Evolutionary conservation across 352 stramenopile species (phyloP).

Genomic region (Phytophthora pseudosyringae): DNA sequence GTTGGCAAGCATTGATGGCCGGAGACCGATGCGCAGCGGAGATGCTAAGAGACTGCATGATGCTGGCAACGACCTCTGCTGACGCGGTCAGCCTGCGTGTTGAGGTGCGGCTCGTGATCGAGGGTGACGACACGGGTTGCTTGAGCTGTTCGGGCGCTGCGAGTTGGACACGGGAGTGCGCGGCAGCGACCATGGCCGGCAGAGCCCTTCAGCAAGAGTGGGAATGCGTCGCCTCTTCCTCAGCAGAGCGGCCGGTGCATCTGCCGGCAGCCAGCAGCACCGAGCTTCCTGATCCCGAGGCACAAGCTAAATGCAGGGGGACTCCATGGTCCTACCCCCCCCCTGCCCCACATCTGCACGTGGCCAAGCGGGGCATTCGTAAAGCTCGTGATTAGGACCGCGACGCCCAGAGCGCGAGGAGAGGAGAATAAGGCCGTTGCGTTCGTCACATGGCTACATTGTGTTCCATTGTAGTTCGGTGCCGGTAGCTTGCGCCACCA

Average conservation of each 20-base stretch:
- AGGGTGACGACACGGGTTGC: constrained; percentile 5
- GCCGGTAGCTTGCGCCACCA: no score
- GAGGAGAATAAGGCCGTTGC: background rate
- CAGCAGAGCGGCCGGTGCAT: background rate
- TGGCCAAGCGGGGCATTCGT: background rate
- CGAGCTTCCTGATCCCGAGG: constrained; percentile 8
- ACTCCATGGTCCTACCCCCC: constrained; percentile 24
- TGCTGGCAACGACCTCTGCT: constrained; percentile 20
- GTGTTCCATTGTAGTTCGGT: background rate
- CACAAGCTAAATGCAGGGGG: constrained; percentile 16
- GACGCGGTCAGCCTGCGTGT: constrained; percentile 10
- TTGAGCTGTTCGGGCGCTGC: constrained; percentile 7
- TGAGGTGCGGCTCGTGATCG: constrained; percentile 17
- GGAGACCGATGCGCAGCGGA: constrained; percentile 12
- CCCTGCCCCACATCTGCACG: constrained; percentile 18
- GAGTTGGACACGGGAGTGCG: constrained; percentile 23
- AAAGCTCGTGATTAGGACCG: background rate
- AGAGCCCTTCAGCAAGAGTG: constrained; percentile 18
- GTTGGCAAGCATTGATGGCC: constrained; percentile 1
- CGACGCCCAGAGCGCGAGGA: constrained; percentile 11
- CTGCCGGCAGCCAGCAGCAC: background rate
- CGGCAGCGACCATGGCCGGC: constrained; percentile 32
- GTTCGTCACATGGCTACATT: constrained; percentile 16
- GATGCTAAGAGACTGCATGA: constrained; percentile 25
- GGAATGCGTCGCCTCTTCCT: constrained; percentile 29